Conservation (phyloP, 495 filamentous ascomycete species). For the Penicillium psychrofluorescens region DNA sequence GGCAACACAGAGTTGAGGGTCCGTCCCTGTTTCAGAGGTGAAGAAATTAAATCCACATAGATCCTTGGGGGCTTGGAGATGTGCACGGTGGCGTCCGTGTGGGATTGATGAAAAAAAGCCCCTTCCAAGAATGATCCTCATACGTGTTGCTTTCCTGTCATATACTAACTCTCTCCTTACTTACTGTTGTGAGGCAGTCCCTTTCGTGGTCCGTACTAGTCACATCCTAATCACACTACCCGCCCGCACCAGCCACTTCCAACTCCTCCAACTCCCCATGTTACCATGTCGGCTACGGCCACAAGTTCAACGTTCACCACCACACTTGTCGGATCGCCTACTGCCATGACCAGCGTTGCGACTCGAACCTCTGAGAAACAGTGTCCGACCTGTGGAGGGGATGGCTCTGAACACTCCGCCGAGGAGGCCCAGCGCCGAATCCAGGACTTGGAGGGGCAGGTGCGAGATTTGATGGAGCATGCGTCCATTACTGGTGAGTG, state of each 20-base stretch:
- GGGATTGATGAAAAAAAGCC: too few relatives aligned
- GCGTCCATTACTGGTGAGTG: slow-evolving; percentile 65
- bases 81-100: too few relatives aligned
- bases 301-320: slow-evolving; percentile 24
- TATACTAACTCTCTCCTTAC: too few relatives aligned
- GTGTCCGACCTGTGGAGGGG: slow-evolving; percentile 45
- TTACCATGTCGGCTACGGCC: slow-evolving; percentile 24
- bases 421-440: slow-evolving; percentile 58
- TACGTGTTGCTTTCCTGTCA: too few relatives aligned
- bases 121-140: too few relatives aligned
- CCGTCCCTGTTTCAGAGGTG: too few relatives aligned
- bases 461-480: slow-evolving; percentile 65
- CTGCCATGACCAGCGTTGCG: slow-evolving; percentile 24
- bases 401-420: slow-evolving; percentile 21
- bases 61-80: too few relatives aligned
- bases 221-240: too few relatives aligned
- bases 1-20: too few relatives aligned
- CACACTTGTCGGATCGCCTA: slow-evolving; percentile 25
- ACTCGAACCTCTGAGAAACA: slow-evolving; percentile 15
- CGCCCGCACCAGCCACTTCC: slow-evolving; percentile 7
- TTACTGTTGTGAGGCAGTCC: too few relatives aligned
- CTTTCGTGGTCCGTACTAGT: too few relatives aligned
- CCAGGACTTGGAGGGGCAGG: slow-evolving; percentile 73
- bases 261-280: slow-evolving; percentile 12
- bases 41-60: too few relatives aligned